Percentiles rank a stretch among this genome's conserved stretches.
phyloP scores from a whole-genome alignment of 257 asterid genomes.

The Solanum pennellii region DNA sequence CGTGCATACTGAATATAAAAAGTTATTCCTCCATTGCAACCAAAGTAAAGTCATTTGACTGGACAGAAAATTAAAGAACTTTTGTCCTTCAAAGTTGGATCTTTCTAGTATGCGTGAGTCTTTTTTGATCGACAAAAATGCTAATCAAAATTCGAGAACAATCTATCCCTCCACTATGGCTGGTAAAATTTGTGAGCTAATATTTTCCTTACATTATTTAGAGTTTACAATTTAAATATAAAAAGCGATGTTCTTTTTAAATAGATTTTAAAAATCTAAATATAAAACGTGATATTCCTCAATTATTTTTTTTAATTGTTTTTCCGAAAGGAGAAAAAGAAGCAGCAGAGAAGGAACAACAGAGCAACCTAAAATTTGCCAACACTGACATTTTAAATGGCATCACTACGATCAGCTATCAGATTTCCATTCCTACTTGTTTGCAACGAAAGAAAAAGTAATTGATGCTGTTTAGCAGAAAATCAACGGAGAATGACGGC shows the following conservation, averaged over 20 bases:
- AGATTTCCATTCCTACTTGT: not conserved
- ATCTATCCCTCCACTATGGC: not conserved
- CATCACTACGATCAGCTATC: not conserved
- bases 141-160: not conserved
- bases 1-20: not conserved
- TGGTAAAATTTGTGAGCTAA: not conserved
- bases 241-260: too few relatives aligned
- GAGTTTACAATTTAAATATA: too few relatives aligned
- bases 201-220: too few relatives aligned
- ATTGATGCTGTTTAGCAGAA: not conserved
- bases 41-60: not conserved
- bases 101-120: not conserved
- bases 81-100: not conserved
- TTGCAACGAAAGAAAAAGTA: not conserved
- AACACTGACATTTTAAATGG: not conserved
- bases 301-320: too few relatives aligned
- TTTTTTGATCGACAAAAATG: not conserved
- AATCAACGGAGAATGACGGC: not conserved
- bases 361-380: not conserved
- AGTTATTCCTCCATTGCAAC: not conserved
- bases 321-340: not conserved
- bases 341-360: not conserved
- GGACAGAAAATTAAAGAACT: not conserved
- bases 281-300: not conserved
- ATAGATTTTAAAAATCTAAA: too few relatives aligned